Evolutionary conservation across 1,139 yeast genomes (phyloP), one percentile per base, ranked within the genome.

Genomic region (Geotrichum cucujoidarum): DNA sequence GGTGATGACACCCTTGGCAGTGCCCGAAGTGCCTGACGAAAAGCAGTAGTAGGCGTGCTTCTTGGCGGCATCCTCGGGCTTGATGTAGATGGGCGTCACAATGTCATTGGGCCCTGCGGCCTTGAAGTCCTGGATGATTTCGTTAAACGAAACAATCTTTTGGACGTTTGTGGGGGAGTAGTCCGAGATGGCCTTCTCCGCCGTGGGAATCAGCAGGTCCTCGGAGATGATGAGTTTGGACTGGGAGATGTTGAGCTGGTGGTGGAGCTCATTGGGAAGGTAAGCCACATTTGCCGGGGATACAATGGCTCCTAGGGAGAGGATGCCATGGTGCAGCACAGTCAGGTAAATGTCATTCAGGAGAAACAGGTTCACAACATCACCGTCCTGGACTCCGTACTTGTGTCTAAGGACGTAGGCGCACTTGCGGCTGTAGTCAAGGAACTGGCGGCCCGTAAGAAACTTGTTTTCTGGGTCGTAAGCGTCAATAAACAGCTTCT

Each of bases 21-120:
- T 63, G 10, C 90, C 90, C 1, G 88, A 80, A 13, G 92, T 82
- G 25, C 92, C 92, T 2, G 88, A 80, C 3, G 94, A 83, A 63
- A 83, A 85, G 53, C 71, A 68, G 49, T 64, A 63, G 51, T 65
- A 66, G 10, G 71, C 71, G 10, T 58, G 57, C 40, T 62, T 60
- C 4, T 49, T 44, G 20, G 43, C 43, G 18, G 53, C 53, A 5
- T 50, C 49, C 7, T 58, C 58, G 7, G 53, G 45, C n/a, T 54
- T 21, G n/a, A 46, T 22, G 16, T 41, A 14, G 10, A 32, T 11
- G 33, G 39, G 41, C 14, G 33, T 16, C n/a, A 31, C 17, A 10
- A 35, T 38, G 5, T 40, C 41, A 21, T 5, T 7, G 3, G 14
- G 21, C 8, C 17, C 17, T 8, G 45, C 29, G 4, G 37, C 52